Evolutionary conservation across 768 basidiomycete genomes (phyloP).

Genomic region (Mycena vulgaris): DNA sequence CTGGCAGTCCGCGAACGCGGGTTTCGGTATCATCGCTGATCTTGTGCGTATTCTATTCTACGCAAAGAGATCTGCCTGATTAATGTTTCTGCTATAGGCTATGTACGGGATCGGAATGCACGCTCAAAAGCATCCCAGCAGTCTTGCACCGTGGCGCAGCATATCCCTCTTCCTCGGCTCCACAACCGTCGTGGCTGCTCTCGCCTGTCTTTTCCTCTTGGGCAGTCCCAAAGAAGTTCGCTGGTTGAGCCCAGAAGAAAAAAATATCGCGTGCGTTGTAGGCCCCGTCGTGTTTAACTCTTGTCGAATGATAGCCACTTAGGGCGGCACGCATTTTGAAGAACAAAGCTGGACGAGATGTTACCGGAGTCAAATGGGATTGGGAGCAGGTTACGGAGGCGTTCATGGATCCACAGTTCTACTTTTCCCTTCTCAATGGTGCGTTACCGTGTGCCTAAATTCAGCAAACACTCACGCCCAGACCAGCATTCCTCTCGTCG

Average conservation of each 20-base stretch:
- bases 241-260: constrained; percentile 27
- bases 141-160: constrained; percentile 4
- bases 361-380: constrained; percentile 25
- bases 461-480: neutral
- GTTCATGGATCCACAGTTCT: constrained; percentile 28
- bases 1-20: constrained; percentile 26
- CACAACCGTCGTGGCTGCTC: constrained; percentile 18
- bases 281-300: neutral
- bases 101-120: constrained; percentile 3
- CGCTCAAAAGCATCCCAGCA: neutral
- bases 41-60: constrained; percentile 8
- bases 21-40: constrained; percentile 29
- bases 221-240: constrained; percentile 27
- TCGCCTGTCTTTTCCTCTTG: constrained; percentile 27
- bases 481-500: no score
- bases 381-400: constrained; percentile 30
- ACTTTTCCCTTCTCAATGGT: neutral
- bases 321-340: constrained; percentile 19
- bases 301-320: neutral
- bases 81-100: neutral
- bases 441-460: neutral
- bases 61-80: no score
- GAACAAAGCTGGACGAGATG: constrained; percentile 28
- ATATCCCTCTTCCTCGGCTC: constrained; percentile 22
- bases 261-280: constrained; percentile 21